Conservation (phyloP, 345 rosid species). For the Capsella bursapastoris region DNA sequence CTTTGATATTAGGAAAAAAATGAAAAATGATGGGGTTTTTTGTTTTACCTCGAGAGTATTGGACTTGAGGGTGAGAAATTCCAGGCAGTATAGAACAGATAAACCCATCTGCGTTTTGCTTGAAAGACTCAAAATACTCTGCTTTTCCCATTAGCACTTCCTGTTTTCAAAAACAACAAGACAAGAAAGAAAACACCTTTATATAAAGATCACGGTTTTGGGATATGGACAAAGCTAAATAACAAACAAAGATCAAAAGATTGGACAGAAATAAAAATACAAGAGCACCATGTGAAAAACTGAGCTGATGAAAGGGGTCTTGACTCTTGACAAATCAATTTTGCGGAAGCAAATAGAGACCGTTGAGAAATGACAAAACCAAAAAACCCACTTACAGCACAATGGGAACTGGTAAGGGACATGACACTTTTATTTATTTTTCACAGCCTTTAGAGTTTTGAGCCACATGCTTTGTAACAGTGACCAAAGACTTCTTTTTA, state of each 20-base stretch:
- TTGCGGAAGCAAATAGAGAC: slow-evolving; percentile 14
- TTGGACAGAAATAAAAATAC: slow-evolving; percentile 6
- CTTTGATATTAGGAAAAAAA: slow-evolving; percentile 12
- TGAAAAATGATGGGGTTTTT: neutral
- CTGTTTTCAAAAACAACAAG: slow-evolving; percentile 48
- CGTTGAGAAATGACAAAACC: slow-evolving; percentile 45
- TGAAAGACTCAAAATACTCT: slow-evolving; percentile 81
- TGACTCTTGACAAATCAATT: slow-evolving; percentile 29
- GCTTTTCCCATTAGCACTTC: slow-evolving; percentile 97
- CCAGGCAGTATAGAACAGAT: slow-evolving; percentile 95
- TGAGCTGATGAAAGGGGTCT: slow-evolving; percentile 19
- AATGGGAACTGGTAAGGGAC: slow-evolving; percentile 47
- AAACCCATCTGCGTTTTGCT: slow-evolving; percentile 86
- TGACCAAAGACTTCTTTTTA: slow-evolving; percentile 31
- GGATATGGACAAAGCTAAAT: neutral
- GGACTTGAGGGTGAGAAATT: slow-evolving; percentile 88
- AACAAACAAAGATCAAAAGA: neutral
- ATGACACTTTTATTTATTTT: slow-evolving; percentile 12
- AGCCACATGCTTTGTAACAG: slow-evolving; percentile 45
- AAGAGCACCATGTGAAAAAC: slow-evolving; percentile 39
- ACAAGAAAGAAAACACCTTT: slow-evolving; percentile 23
- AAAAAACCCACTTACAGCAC: slow-evolving; percentile 35
- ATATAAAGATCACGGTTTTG: neutral
- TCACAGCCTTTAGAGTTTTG: slow-evolving; percentile 27
- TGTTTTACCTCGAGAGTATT: slow-evolving; percentile 88